Base-by-base conservation (phyloP, 768 basidiomycete species). In the Pleurotus giganteus region DNA sequence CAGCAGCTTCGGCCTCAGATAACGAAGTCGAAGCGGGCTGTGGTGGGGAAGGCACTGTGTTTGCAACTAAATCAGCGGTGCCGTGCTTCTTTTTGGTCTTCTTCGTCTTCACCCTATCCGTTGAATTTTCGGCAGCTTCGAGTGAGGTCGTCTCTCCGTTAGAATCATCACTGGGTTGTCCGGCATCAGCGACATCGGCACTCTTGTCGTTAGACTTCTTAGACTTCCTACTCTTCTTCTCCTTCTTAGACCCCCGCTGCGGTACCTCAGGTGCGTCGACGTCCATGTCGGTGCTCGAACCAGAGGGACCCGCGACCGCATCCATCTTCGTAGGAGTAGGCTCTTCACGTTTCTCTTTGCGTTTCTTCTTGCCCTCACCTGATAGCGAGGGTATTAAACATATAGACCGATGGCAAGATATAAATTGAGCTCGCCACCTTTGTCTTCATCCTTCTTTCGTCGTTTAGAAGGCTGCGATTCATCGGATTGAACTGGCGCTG, bases 1-100 rank as follows among this genome's bases (percentile, higher is more conserved):
- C 78, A 13, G 78, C 73, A 19, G 81, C 74, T 36, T 85, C 85
- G 19, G 69, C 58, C 17, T 51, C 31, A 12, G 32, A 36, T 51
- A 51, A 28, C 21, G 49, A 34, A n/a, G 3, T 51, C 34, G 1
- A 71, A 60, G 12, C 71, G 60, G 29, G 71, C 42, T 67, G 64
- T 13, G 60, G 65, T 36, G 60, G 58, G 23, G 65, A 50, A 3
- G 66, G 56, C 21, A 61, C 44, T 12, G 65, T 55, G n/a, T 57
- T 71, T 69, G 32, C 36, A 19, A 7, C n/a, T n/a, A 37, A 29
- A 19, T 24, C 9, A 55, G 45, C 58, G 17, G 45, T 28, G 26
- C 56, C 52, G 5, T 55, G 57, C 47, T 66, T 59, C 4, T 56
- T 54, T 53, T 63, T 65, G 54, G 62, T 58, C 32, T 51, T 58